Conservation (phyloP, 2,329 filamentous ascomycete genomes). For the Fusarium sulawesiense region DNA sequence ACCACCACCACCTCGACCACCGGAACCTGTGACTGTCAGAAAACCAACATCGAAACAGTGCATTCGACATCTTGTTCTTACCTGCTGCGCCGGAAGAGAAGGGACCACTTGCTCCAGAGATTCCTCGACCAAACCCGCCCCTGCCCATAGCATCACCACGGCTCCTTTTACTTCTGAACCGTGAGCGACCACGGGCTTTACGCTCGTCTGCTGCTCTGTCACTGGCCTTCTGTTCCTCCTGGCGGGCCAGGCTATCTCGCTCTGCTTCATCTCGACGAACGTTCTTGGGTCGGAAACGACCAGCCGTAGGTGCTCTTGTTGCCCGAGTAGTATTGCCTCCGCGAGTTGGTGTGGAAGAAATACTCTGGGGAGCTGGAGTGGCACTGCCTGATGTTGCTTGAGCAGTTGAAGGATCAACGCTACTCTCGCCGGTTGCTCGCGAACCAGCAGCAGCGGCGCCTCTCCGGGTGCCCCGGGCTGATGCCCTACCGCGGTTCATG, state of each 20-base stretch:
- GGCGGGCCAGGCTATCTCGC: constrained; percentile 59
- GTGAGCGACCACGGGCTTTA: constrained; percentile 53
- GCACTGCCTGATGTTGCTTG: constrained; percentile 34
- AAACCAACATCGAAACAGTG: background rate
- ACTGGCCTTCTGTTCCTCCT: constrained; percentile 57
- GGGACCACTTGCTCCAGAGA: constrained; percentile 54
- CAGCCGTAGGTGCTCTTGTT: constrained; percentile 51
- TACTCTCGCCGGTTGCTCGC: constrained; percentile 37
- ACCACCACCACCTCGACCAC: constrained; percentile 41
- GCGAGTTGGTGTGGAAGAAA: constrained; percentile 46
- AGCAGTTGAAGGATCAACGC: constrained; percentile 26
- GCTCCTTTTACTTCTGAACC: constrained; percentile 57
- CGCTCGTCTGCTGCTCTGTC: constrained; percentile 56
- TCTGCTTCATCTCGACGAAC: constrained; percentile 63
- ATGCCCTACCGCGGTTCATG: constrained; percentile 52
- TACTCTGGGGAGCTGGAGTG: constrained; percentile 27
- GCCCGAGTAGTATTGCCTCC: constrained; percentile 52
- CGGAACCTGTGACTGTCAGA: constrained; percentile 28
- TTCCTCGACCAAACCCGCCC: constrained; percentile 52
- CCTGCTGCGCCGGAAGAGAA: constrained; percentile 51
- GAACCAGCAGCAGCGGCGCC: constrained; percentile 45
- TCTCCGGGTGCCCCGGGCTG: constrained; percentile 50
- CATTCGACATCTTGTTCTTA: constrained; percentile 26
- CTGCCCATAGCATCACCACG: constrained; percentile 59
- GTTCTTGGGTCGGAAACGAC: constrained; percentile 61